These are phyloP conservation scores for Naganishia antarctica DNA, from an alignment of 768 basidiomycete species.

Conservation along the genomic window DNA sequence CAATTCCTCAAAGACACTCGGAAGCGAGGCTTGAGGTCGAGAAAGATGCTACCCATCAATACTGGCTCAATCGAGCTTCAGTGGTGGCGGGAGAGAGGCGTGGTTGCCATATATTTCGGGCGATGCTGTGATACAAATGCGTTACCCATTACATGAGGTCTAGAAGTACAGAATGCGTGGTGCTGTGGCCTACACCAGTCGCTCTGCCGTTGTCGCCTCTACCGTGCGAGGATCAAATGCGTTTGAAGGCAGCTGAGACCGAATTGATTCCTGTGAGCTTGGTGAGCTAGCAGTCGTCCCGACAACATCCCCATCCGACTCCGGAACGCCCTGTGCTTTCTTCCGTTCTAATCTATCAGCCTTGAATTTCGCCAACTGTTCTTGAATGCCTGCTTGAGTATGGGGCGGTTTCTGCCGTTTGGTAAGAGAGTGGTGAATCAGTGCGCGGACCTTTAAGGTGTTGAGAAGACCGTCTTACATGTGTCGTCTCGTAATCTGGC, in stretches of 20 bases:
- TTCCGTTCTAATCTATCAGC: slow-evolving; percentile 1
- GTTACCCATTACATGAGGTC: too few species aligned
- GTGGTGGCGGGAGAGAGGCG: too few species aligned
- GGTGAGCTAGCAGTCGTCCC: background rate
- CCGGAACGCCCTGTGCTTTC: background rate
- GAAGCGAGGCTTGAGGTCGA: too few species aligned
- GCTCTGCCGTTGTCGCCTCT: too few species aligned
- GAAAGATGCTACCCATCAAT: too few species aligned
- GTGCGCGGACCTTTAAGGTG: background rate
- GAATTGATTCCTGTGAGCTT: background rate
- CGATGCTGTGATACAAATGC: too few species aligned
- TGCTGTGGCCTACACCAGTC: too few species aligned
- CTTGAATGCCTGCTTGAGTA: slow-evolving; percentile 27
- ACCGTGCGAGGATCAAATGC: too few species aligned
- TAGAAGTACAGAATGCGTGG: too few species aligned
- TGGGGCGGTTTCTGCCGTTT: slow-evolving; percentile 28
- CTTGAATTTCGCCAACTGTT: slow-evolving; percentile 23
- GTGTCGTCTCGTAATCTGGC: slow-evolving; percentile 27
- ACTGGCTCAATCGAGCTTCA: too few species aligned
- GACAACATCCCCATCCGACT: background rate
- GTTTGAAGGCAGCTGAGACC: background rate
- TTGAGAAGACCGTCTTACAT: slow-evolving; percentile 4
- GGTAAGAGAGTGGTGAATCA: background rate
- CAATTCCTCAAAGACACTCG: too few species aligned
- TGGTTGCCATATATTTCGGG: too few species aligned